Conservation (phyloP, 257 asterid genomes). For the Solanum paucissectum region DNA sequence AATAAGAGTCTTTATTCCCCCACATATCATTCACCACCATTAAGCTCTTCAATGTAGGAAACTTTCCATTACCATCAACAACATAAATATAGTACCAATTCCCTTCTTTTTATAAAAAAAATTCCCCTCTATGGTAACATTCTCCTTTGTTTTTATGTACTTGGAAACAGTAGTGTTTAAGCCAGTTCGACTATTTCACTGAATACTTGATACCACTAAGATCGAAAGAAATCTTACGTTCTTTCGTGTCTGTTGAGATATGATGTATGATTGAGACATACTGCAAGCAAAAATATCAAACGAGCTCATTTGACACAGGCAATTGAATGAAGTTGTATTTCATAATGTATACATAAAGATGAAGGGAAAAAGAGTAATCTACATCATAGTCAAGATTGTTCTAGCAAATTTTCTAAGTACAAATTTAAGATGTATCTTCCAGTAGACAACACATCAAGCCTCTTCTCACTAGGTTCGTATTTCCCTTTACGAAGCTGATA, state of each 20-base stretch:
- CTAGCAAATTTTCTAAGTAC: slow-evolving; percentile 67
- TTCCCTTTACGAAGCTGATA: slow-evolving; percentile 93
- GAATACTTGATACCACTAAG: too few relatives aligned
- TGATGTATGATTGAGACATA: not conserved
- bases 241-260: not conserved
- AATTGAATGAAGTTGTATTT: not conserved
- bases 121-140: not conserved
- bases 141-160: not conserved
- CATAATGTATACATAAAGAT: not conserved
- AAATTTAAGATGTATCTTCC: slow-evolving; percentile 81
- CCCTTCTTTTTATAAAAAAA: not conserved
- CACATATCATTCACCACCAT: not conserved
- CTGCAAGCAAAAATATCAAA: not conserved
- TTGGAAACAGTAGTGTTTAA: not conserved
- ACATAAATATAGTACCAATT: not conserved
- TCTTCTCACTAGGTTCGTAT: slow-evolving; percentile 81
- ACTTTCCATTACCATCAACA: not conserved
- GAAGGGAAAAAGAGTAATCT: not conserved
- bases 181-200: not conserved
- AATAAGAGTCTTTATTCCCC: not conserved
- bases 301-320: not conserved
- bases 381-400: slow-evolving; percentile 40
- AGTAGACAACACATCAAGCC: slow-evolving; percentile 81
- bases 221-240: not conserved
- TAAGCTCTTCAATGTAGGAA: not conserved